Evolutionary conservation across 441 rosid species (phyloP).

Genomic region (Pelargonium cotyledonis): DNA sequence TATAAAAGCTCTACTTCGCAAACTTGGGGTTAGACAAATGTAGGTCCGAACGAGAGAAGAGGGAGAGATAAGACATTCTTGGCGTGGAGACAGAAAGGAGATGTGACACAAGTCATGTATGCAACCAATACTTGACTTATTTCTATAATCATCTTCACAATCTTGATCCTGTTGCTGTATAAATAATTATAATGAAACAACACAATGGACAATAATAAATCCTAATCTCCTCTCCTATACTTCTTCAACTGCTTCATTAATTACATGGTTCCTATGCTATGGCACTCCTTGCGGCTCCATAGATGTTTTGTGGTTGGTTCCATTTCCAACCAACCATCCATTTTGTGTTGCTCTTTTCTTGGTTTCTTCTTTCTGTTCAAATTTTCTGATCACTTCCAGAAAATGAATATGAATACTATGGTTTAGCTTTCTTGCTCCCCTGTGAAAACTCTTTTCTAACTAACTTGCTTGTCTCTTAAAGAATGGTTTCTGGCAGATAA

Average conservation of each 20-base stretch:
- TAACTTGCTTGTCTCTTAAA: slow-evolving; percentile 41
- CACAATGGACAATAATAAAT: background rate
- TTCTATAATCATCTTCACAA: slow-evolving; percentile 4
- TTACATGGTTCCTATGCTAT: background rate
- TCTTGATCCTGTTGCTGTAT: background rate
- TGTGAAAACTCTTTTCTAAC: background rate
- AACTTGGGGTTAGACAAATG: no score
- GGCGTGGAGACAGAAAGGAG: no score
- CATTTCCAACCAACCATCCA: no score
- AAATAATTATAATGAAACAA: background rate
- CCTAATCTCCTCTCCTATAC: background rate
- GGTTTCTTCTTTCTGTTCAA: slow-evolving; percentile 1
- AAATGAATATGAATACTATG: slow-evolving; percentile 1
- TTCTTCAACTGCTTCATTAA: background rate
- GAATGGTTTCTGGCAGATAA: slow-evolving; percentile 93
- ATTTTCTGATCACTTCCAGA: background rate
- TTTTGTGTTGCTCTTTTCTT: background rate
- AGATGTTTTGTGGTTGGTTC: background rate
- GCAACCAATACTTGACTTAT: no score
- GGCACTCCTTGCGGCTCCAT: background rate
- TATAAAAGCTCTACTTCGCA: no score
- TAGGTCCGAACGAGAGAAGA: no score
- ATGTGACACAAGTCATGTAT: no score
- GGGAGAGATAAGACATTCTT: no score
- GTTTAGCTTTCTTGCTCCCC: background rate